These are phyloP conservation scores for Hypoxylon sp. DNA, from an alignment of 2,329 filamentous ascomycete species.

Conservation along the genomic window DNA sequence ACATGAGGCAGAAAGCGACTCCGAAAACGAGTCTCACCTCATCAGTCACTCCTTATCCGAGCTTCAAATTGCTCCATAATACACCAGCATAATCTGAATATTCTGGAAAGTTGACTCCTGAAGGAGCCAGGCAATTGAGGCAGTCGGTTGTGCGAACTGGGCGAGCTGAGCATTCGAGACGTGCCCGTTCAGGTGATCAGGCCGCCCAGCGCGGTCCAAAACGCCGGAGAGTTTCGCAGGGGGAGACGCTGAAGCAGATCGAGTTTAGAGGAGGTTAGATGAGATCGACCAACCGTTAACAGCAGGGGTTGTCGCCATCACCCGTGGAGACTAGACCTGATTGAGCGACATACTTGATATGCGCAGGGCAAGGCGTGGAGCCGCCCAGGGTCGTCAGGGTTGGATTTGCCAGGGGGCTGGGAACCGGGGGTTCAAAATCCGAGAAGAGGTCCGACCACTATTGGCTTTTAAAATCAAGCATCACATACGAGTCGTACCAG, in stretches of 20 bases:
- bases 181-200: constrained; percentile 35
- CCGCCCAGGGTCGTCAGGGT: constrained; percentile 20
- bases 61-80: constrained; percentile 2
- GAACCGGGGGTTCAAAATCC: constrained; percentile 1
- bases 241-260: constrained; percentile 44
- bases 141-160: constrained; percentile 23
- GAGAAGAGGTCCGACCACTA: constrained; percentile 34
- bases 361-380: constrained; percentile 23
- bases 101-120: constrained; percentile 6
- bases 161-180: constrained; percentile 36
- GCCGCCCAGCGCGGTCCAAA: constrained; percentile 43
- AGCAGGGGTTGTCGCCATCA: constrained; percentile 39
- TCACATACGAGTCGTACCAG: constrained; percentile 3
- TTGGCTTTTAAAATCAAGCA: constrained; percentile 25
- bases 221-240: constrained; percentile 49
- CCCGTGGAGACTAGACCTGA: constrained; percentile 32
- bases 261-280: constrained; percentile 42
- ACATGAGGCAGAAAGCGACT: constrained; percentile 29
- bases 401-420: constrained; percentile 6
- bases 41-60: constrained; percentile 10
- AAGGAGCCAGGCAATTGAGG: constrained; percentile 16
- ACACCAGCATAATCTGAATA: neutral
- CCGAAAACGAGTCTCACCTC: constrained; percentile 23
- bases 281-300: constrained; percentile 36
- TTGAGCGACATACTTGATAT: constrained; percentile 20